Conservation (phyloP, 805 yeast genomes). For the Lachancea sp. region DNA sequence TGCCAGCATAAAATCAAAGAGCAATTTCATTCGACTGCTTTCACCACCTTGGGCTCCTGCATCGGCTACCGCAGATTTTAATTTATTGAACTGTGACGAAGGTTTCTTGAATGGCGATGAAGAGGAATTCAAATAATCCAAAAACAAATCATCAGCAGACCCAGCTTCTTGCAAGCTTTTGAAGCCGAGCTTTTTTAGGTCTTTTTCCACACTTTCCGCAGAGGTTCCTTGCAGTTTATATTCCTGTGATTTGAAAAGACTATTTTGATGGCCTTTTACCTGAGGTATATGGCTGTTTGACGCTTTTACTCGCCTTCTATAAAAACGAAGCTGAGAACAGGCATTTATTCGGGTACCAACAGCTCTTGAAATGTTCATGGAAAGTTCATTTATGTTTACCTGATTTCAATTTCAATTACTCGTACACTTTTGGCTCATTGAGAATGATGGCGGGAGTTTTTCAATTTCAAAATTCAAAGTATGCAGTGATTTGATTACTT, state of each 20-base stretch:
- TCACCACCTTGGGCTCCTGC: constrained; percentile 4
- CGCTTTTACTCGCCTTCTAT: constrained; percentile 11
- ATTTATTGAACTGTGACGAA: constrained; percentile 15
- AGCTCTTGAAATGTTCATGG: not conserved
- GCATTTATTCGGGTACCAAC: not conserved
- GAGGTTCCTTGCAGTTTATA: constrained; percentile 8
- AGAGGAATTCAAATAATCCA: constrained; percentile 22
- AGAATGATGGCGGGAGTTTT: too few relatives aligned
- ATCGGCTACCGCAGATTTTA: constrained; percentile 4
- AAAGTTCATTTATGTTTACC: not conserved
- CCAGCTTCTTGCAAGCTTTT: constrained; percentile 11
- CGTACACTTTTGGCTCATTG: not conserved
- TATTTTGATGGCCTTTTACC: constrained; percentile 7
- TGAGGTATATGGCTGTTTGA: constrained; percentile 13
- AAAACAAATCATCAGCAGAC: constrained; percentile 15
- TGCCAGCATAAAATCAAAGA: constrained; percentile 20
- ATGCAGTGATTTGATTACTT: not conserved
- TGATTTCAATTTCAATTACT: not conserved
- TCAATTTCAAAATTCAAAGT: not conserved
- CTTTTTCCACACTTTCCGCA: constrained; percentile 10
- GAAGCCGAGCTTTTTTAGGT: constrained; percentile 15
- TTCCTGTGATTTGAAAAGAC: constrained; percentile 9
- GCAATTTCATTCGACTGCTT: constrained; percentile 10
- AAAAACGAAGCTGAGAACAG: constrained; percentile 10
- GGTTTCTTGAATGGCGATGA: constrained; percentile 24